phyloP scores from a whole-genome alignment of 179 eudicot genomes.

The Drosera spatulata region DNA sequence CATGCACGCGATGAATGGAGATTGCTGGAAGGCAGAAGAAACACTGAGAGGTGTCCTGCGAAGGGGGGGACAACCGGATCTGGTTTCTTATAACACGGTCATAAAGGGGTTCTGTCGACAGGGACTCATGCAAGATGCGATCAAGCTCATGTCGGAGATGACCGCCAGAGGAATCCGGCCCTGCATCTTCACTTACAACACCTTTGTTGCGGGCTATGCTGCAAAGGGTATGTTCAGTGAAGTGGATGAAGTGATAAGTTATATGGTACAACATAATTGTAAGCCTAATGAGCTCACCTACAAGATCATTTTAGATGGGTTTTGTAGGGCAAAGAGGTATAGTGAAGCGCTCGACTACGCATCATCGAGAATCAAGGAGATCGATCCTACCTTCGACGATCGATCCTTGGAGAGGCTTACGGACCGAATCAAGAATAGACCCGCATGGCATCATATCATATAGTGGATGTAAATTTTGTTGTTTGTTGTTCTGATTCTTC shows the following conservation, averaged over 20 bases:
- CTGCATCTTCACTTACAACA: slow-evolving; percentile 78
- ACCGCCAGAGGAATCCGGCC: slow-evolving; percentile 68
- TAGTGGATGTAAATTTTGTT: too few relatives aligned
- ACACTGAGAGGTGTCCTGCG: slow-evolving; percentile 36
- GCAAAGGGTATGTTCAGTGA: slow-evolving; percentile 56
- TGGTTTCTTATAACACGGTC: slow-evolving; percentile 78
- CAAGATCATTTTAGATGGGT: slow-evolving; percentile 66
- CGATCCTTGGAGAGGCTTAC: slow-evolving; percentile 42
- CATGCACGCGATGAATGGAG: slow-evolving; percentile 74
- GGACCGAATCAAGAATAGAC: too few relatives aligned
- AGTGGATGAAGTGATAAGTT: slow-evolving; percentile 56
- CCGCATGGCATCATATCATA: too few relatives aligned
- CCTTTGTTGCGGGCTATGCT: slow-evolving; percentile 82
- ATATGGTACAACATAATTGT: slow-evolving; percentile 66
- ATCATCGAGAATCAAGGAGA: slow-evolving; percentile 32
- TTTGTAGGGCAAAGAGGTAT: slow-evolving; percentile 58
- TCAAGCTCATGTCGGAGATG: slow-evolving; percentile 66
- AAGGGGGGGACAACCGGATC: slow-evolving; percentile 56
- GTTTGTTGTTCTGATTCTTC: too few relatives aligned
- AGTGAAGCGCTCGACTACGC: slow-evolving; percentile 67
- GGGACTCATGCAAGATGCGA: slow-evolving; percentile 85
- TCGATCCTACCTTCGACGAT: slow-evolving; percentile 35
- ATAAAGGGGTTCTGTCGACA: slow-evolving; percentile 81
- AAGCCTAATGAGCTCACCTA: slow-evolving; percentile 77
- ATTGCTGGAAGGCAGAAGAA: slow-evolving; percentile 89